phyloP scores from a whole-genome alignment of 306 rosid genomes.

The Fragaria iinumae region DNA sequence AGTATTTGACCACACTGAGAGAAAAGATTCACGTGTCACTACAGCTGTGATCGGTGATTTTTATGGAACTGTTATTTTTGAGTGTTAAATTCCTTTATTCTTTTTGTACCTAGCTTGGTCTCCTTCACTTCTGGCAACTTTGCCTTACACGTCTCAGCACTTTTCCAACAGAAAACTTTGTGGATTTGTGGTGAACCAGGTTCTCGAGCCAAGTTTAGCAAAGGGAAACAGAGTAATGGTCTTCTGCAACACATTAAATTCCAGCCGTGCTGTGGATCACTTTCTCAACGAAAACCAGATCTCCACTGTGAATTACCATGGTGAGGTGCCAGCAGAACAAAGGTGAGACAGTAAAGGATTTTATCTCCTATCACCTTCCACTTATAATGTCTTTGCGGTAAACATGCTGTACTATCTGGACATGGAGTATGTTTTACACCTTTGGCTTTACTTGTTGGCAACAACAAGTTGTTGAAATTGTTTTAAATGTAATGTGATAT shows the following conservation, averaged over 20 bases:
- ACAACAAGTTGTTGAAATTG: neutral
- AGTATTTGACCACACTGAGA: neutral
- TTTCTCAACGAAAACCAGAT: slow-evolving; percentile 83
- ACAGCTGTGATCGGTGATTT: neutral
- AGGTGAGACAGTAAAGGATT: slow-evolving; percentile 47
- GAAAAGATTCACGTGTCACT: neutral
- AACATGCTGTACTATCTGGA: neutral
- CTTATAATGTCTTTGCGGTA: neutral
- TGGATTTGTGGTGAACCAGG: slow-evolving; percentile 47
- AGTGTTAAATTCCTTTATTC: neutral
- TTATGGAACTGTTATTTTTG: neutral
- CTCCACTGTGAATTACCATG: slow-evolving; percentile 83
- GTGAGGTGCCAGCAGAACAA: slow-evolving; percentile 94
- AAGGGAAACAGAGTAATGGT: slow-evolving; percentile 95
- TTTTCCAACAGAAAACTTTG: neutral
- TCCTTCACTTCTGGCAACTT: neutral
- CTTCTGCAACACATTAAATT: slow-evolving; percentile 87
- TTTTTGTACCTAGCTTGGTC: neutral
- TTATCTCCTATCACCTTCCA: neutral
- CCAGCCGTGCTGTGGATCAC: slow-evolving; percentile 99
- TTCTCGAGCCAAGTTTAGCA: slow-evolving; percentile 89
- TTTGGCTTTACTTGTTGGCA: neutral
- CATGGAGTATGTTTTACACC: neutral
- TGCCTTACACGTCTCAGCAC: neutral
- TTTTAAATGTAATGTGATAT: neutral